Base-by-base conservation (phyloP, 345 rosid genomes). In the Aegle marmelos region DNA sequence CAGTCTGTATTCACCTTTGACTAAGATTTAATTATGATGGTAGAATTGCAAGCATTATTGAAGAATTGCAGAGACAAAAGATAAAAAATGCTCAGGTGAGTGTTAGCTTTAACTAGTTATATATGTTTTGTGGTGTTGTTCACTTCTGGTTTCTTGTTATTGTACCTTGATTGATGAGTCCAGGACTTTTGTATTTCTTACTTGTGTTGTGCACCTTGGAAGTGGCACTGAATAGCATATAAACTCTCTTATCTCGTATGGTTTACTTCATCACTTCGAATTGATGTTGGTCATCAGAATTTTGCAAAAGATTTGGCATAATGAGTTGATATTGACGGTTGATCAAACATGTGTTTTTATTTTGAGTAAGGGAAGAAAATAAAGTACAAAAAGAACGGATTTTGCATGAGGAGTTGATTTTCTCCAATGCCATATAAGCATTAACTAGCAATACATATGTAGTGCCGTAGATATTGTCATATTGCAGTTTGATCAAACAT, bases 21-120 rank as follows among this genome's bases (percentile, higher is more conserved):
- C 81, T 80, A 67, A 83, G 79, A 72, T 73, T 70, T 64, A 62
- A 80, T 63, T 86, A 71, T 79, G 69, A 77, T 91, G 65, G 63
- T 88, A 90, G 99, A 83, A 74, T 90, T 79, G 88, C 77, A 80
- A 87, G 83, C 88, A 77, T 93, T 79, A 78, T 83, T 36, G 99
- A 93, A 80, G 98, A 96, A 80, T 78, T 93, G 86, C 93, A 91
- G 88, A 87, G 83, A 89, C 97, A 84, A 76, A 96, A 85, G 80
- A 79, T 78, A 80, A 92, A 76, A 83, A 94, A 92, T 74, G 85
- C 84, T 4, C 93, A 90, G 99, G 99, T 88, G 80, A 80, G 84
- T 48, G 68, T 58, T 70, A n/a, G 72, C 68, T 48, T 36, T 65
- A 63, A 72, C 56, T 16, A 11, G 37, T 33, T 28, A 7, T n/a